Conservation (phyloP, 2,329 filamentous ascomycete genomes). For the Drechslerella coelobrocha region DNA sequence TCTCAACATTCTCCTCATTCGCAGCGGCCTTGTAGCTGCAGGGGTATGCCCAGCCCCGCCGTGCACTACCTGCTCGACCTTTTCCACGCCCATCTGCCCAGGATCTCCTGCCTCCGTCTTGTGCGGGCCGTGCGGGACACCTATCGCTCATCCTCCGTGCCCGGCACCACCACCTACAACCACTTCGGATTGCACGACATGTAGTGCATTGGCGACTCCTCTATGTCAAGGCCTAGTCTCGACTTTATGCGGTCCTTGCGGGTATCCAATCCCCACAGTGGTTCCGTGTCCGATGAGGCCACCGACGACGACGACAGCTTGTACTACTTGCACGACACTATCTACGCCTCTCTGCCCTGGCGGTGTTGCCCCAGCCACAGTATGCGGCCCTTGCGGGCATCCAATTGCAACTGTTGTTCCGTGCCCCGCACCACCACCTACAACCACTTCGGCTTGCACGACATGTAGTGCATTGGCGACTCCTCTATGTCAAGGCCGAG, state of each 20-base stretch:
- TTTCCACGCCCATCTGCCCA: slow-evolving; percentile 32
- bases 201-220: slow-evolving; percentile 4
- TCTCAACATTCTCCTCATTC: slow-evolving; percentile 8
- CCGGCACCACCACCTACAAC: slow-evolving; percentile 18
- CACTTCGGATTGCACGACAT: slow-evolving; percentile 15
- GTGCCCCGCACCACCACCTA: slow-evolving; percentile 21
- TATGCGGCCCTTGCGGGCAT: slow-evolving; percentile 34
- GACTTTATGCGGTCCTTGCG: slow-evolving; percentile 30
- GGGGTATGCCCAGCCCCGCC: slow-evolving; percentile 13
- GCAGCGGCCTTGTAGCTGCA: slow-evolving; percentile 21
- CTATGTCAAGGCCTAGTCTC: slow-evolving; percentile 21
- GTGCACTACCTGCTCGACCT: slow-evolving; percentile 21
- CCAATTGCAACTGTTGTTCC: slow-evolving; percentile 30
- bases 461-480: slow-evolving; percentile 28
- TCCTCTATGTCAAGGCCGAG: slow-evolving; percentile 21
- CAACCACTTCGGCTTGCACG: slow-evolving; percentile 19
- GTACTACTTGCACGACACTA: slow-evolving; percentile 35
- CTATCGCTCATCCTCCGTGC: slow-evolving; percentile 30
- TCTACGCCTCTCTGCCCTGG: slow-evolving; percentile 36
- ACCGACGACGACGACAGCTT: slow-evolving; percentile 22
- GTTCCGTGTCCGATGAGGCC: slow-evolving; percentile 18
- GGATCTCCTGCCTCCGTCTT: slow-evolving; percentile 31
- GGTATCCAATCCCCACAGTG: slow-evolving; percentile 23
- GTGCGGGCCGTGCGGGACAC: slow-evolving; percentile 29
- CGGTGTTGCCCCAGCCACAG: slow-evolving; percentile 24